Evolutionary conservation across 2,329 filamentous ascomycete species (phyloP).

Genomic region (Cryphonectria nitschkei): DNA sequence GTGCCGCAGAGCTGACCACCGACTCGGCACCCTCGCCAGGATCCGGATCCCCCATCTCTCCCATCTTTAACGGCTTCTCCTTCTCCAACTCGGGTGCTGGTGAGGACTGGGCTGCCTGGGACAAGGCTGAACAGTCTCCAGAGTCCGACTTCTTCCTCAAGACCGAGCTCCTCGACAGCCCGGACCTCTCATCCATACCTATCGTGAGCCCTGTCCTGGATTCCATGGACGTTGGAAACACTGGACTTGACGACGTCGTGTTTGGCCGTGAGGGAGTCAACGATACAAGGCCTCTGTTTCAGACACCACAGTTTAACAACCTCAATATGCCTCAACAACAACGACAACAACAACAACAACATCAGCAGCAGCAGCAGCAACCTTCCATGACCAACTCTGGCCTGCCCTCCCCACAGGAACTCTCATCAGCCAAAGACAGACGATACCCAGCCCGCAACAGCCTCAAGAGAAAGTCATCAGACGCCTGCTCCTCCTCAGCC

Average conservation of each 20-base stretch:
- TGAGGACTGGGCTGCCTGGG: slow-evolving; percentile 39
- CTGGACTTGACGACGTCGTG: slow-evolving; percentile 29
- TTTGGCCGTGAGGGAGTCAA: slow-evolving; percentile 35
- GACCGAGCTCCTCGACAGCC: slow-evolving; percentile 38
- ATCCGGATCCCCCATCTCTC: slow-evolving; percentile 36
- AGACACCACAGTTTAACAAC: slow-evolving; percentile 32
- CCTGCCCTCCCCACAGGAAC: slow-evolving; percentile 13
- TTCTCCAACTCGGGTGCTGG: slow-evolving; percentile 36
- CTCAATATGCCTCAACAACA: slow-evolving; percentile 24
- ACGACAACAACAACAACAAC: slow-evolving; percentile 12
- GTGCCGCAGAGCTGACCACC: slow-evolving; percentile 38
- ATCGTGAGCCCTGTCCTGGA: slow-evolving; percentile 41
- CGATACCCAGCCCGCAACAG: slow-evolving; percentile 31
- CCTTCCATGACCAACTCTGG: slow-evolving; percentile 14
- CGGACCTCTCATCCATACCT: slow-evolving; percentile 35
- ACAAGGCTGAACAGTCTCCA: slow-evolving; percentile 36
- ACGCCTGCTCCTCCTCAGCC: slow-evolving; percentile 25
- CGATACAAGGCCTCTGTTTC: slow-evolving; percentile 36
- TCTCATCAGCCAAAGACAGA: slow-evolving; percentile 19
- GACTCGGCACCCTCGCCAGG: slow-evolving; percentile 42
- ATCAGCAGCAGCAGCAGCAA: not conserved
- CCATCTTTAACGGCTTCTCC: slow-evolving; percentile 38
- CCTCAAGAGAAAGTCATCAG: slow-evolving; percentile 40
- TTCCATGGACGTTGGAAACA: slow-evolving; percentile 39
- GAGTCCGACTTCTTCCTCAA: slow-evolving; percentile 39